Conservation (phyloP, 2,329 filamentous ascomycete species). For the Coleophoma eucalyptorum region DNA sequence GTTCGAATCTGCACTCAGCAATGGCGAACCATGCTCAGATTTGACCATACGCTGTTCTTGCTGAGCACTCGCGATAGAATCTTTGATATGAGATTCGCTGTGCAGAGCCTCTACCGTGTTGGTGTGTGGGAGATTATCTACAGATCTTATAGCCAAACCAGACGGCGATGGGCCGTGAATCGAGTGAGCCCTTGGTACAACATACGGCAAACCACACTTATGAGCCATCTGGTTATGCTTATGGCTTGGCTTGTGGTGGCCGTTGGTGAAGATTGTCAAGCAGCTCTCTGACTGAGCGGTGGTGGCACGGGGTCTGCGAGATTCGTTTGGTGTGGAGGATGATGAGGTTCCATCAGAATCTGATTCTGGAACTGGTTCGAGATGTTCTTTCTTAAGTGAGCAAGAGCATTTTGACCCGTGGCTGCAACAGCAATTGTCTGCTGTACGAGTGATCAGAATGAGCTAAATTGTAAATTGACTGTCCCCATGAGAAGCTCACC, state of each 20-base stretch:
- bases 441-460: constrained; percentile 28
- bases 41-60: constrained; percentile 48
- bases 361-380: constrained; percentile 63
- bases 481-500: constrained; percentile 27
- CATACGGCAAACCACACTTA: constrained; percentile 56
- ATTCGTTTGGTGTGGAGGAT: constrained; percentile 34
- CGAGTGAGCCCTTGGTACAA: constrained; percentile 54
- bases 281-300: constrained; percentile 57
- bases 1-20: constrained; percentile 42
- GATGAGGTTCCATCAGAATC: constrained; percentile 48
- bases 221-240: constrained; percentile 58
- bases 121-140: constrained; percentile 38
- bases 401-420: constrained; percentile 66
- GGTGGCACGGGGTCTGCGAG: constrained; percentile 53
- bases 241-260: constrained; percentile 59
- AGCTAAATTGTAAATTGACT: constrained; percentile 17
- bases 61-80: constrained; percentile 31
- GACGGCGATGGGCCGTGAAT: constrained; percentile 44
- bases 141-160: constrained; percentile 43
- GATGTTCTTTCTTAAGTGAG: constrained; percentile 57
- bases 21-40: constrained; percentile 59
- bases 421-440: constrained; percentile 68
- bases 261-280: constrained; percentile 58
- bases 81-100: constrained; percentile 29
- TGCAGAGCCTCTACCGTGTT: constrained; percentile 36